Conservation (phyloP, 768 basidiomycete genomes). For the Mycena rosella region DNA sequence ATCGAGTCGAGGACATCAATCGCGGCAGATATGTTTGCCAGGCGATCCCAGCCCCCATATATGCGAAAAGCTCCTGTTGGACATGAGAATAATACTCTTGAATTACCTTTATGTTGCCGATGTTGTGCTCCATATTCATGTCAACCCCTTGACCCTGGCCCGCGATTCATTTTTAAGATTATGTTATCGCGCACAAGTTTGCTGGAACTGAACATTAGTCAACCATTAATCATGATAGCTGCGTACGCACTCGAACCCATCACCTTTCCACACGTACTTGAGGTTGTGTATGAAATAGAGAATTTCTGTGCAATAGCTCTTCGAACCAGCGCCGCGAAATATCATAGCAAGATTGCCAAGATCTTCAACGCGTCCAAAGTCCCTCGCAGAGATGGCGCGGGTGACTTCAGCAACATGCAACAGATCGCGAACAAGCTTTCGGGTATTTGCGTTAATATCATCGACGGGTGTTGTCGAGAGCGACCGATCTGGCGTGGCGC, state of each 20-base stretch:
- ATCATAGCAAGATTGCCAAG: conserved; percentile 44
- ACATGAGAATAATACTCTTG: background rate
- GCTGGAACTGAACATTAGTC: no score
- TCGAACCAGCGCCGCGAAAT: conserved; percentile 47
- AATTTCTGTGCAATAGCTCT: conserved; percentile 50
- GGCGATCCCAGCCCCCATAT: conserved; percentile 45
- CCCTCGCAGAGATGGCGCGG: conserved; percentile 45
- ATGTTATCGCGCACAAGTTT: no score
- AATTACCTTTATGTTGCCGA: conserved; percentile 44
- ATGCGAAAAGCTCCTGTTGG: conserved; percentile 38
- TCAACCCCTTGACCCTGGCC: no score
- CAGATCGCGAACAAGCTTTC: conserved; percentile 45
- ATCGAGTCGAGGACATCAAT: conserved; percentile 43
- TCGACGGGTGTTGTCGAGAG: conserved; percentile 32
- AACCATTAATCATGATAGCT: background rate
- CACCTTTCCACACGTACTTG: conserved; percentile 49
- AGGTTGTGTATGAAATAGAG: conserved; percentile 45
- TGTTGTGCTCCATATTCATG: no score
- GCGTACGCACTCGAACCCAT: conserved; percentile 44
- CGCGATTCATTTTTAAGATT: no score
- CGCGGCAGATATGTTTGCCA: conserved; percentile 48
- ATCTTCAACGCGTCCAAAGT: conserved; percentile 50
- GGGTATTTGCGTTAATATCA: conserved; percentile 40
- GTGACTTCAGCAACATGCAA: no score
- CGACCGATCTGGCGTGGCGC: conserved; percentile 36